Conservation (phyloP, 2,329 filamentous ascomycete genomes). For the Penicillium glabrum region DNA sequence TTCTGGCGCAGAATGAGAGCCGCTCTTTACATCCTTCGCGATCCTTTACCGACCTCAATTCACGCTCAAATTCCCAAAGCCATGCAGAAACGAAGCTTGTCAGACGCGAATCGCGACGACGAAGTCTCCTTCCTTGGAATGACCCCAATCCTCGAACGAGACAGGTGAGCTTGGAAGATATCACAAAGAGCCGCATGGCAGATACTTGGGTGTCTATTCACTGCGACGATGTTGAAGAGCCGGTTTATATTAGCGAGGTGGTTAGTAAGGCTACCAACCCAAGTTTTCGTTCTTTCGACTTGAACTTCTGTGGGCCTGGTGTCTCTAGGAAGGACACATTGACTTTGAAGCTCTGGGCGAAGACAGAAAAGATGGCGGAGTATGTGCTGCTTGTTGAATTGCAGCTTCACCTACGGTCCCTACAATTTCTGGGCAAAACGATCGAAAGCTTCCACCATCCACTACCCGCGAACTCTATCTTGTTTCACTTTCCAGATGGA, state of each 20-base stretch:
- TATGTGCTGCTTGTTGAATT: slow-evolving; percentile 71
- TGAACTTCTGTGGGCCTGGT: slow-evolving; percentile 61
- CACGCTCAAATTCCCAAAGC: slow-evolving; percentile 14
- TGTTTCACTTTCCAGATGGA: slow-evolving; percentile 84
- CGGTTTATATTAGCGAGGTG: slow-evolving; percentile 87
- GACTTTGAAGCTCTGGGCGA: slow-evolving; percentile 73
- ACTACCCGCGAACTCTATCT: slow-evolving; percentile 76
- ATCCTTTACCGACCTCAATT: slow-evolving; percentile 57
- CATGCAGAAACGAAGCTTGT: slow-evolving; percentile 19
- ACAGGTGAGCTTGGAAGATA: slow-evolving; percentile 74
- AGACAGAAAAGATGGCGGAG: slow-evolving; percentile 52
- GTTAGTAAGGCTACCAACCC: slow-evolving; percentile 83
- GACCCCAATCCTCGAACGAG: slow-evolving; percentile 59
- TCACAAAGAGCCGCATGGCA: slow-evolving; percentile 70
- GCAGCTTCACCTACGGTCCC: slow-evolving; percentile 65
- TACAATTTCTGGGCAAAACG: slow-evolving; percentile 75
- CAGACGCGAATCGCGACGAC: slow-evolving; percentile 41
- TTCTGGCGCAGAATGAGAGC: slow-evolving; percentile 53
- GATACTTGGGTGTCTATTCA: slow-evolving; percentile 89
- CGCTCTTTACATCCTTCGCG: slow-evolving; percentile 56
- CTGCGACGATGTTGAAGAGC: slow-evolving; percentile 62
- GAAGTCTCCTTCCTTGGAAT: slow-evolving; percentile 64
- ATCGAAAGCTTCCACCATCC: slow-evolving; percentile 66
- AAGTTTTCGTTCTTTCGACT: slow-evolving; percentile 81
- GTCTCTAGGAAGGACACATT: slow-evolving; percentile 67